Percentiles rank a stretch among this genome's conserved stretches.
Evolutionary conservation across 495 filamentous ascomycete species (phyloP).

Genomic region (Bacidia rubella): DNA sequence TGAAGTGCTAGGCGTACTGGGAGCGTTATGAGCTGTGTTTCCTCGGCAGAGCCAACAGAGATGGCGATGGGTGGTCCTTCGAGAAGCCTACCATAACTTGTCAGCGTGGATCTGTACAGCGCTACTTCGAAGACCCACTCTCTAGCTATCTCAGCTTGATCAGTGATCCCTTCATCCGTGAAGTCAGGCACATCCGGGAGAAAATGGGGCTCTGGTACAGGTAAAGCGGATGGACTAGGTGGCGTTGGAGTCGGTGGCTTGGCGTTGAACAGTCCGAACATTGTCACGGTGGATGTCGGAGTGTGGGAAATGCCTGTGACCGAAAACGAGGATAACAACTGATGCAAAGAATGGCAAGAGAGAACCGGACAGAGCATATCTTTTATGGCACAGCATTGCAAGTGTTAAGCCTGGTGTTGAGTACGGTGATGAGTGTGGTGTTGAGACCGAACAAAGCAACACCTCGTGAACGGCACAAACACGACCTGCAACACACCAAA

Average conservation of each 20-base stretch:
- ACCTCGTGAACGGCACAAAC: too few relatives aligned
- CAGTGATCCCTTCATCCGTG: neutral
- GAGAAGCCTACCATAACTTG: neutral
- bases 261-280: neutral
- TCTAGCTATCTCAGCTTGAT: neutral
- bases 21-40: neutral
- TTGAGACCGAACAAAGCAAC: too few relatives aligned
- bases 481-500: too few relatives aligned
- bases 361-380: too few relatives aligned
- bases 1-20: neutral
- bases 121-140: neutral
- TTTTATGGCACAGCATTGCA: too few relatives aligned
- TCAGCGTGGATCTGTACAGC: neutral
- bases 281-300: too few relatives aligned
- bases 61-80: conserved; percentile 1
- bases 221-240: neutral
- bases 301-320: too few relatives aligned
- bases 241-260: neutral
- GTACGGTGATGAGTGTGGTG: too few relatives aligned
- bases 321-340: too few relatives aligned
- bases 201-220: neutral
- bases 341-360: too few relatives aligned
- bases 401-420: too few relatives aligned
- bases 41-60: neutral
- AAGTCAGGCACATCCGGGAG: conserved; percentile 2